phyloP scores from a whole-genome alignment of 306 rosid genomes.

The Vigna radiata region DNA sequence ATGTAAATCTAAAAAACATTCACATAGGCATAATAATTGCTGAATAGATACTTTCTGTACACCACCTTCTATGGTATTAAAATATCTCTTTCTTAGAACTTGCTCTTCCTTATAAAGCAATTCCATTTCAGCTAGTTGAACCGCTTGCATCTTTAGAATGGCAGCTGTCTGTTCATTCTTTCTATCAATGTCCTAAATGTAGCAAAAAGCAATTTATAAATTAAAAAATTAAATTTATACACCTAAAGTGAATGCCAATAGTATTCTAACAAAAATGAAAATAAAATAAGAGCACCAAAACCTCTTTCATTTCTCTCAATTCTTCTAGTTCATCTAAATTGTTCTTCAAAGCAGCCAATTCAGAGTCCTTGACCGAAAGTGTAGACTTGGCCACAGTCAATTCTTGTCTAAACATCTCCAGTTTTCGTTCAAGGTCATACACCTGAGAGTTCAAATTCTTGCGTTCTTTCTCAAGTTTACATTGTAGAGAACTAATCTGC shows the following conservation, averaged over 20 bases:
- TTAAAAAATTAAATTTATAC: not conserved
- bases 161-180: constrained; percentile 94
- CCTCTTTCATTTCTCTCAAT: constrained; percentile 99
- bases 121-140: constrained; percentile 92
- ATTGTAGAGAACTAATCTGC: constrained; percentile 67
- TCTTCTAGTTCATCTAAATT: constrained; percentile 86
- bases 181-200: constrained; percentile 88
- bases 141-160: constrained; percentile 91
- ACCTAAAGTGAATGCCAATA: constrained; percentile 1
- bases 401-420: constrained; percentile 61
- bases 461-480: constrained; percentile 68
- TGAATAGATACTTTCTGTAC: not conserved
- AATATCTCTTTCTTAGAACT: constrained; percentile 87
- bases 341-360: constrained; percentile 65
- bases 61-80: constrained; percentile 91
- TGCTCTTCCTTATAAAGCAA: constrained; percentile 93
- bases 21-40: not conserved
- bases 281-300: constrained; percentile 39
- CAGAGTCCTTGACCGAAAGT: constrained; percentile 68
- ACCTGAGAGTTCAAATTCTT: constrained; percentile 61
- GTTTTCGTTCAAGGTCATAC: constrained; percentile 70
- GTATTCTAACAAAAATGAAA: constrained; percentile 11
- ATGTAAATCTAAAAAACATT: constrained; percentile 23
- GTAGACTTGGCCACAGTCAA: constrained; percentile 63
- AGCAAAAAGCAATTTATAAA: constrained; percentile 28